These are phyloP conservation scores for Colletotrichum acutatum DNA, from an alignment of 2,329 filamentous ascomycete genomes.

Conservation along the genomic window DNA sequence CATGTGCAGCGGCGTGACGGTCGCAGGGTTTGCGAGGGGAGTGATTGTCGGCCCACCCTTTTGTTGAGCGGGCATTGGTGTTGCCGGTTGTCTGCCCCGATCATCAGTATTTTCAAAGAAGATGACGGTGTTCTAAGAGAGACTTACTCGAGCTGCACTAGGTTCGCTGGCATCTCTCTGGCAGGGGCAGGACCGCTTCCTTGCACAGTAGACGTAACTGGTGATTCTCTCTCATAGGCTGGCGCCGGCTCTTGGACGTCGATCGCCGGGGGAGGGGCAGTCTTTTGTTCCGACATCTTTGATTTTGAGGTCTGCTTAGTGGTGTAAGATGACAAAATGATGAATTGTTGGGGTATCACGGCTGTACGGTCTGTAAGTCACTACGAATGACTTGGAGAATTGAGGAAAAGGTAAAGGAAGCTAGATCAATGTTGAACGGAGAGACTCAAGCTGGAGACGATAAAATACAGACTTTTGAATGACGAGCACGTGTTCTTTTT, in stretches of 20 bases:
- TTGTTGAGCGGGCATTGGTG: background rate
- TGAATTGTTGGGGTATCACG: background rate
- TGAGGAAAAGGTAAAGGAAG: too few relatives aligned
- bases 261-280: background rate
- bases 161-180: background rate
- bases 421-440: background rate
- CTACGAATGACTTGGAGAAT: background rate
- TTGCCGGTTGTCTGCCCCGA: background rate
- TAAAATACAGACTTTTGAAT: background rate
- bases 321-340: background rate
- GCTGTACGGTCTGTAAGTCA: background rate
- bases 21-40: background rate
- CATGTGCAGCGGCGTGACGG: conserved; percentile 38
- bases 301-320: background rate
- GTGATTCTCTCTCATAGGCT: background rate
- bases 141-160: background rate
- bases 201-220: background rate
- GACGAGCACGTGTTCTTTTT: background rate
- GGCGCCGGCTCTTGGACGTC: background rate
- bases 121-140: background rate
- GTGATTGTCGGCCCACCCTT: background rate
- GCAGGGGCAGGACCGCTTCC: background rate
- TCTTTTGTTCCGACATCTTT: background rate
- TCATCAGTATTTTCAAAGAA: background rate
- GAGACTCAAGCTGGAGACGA: background rate